These are phyloP conservation scores for Syzygium grande DNA, from an alignment of 345 rosid genomes.

Conservation along the genomic window DNA sequence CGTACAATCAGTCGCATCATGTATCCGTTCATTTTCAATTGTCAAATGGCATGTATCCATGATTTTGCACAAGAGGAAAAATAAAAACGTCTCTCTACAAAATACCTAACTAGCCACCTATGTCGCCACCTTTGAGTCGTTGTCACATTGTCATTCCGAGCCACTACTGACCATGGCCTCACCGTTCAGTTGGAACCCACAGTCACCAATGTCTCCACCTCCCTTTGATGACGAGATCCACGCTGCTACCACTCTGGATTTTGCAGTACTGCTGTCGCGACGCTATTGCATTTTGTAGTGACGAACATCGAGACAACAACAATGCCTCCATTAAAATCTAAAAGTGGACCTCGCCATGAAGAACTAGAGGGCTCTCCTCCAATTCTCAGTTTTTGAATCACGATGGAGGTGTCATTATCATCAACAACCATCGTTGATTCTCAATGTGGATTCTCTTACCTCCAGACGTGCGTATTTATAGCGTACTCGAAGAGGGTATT, in stretches of 20 bases:
- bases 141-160: not conserved
- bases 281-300: no score
- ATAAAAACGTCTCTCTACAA: not conserved
- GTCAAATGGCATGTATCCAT: not conserved
- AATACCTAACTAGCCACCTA: not conserved
- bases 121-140: not conserved
- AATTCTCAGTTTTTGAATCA: not conserved
- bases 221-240: not conserved
- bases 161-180: not conserved
- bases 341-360: no score
- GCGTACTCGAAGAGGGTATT: not conserved
- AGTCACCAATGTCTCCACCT: not conserved
- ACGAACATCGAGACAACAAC: no score
- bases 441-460: no score
- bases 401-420: not conserved
- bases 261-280: not conserved
- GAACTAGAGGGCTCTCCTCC: not conserved
- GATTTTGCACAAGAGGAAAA: not conserved
- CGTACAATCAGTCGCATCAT: not conserved
- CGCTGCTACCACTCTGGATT: not conserved
- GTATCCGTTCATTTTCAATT: not conserved
- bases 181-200: not conserved
- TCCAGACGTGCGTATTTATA: not conserved
- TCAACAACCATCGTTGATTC: not conserved
- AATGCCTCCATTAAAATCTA: no score